These are phyloP conservation scores for Microdochium nivale DNA, from an alignment of 2,329 filamentous ascomycete species.

Conservation along the genomic window DNA sequence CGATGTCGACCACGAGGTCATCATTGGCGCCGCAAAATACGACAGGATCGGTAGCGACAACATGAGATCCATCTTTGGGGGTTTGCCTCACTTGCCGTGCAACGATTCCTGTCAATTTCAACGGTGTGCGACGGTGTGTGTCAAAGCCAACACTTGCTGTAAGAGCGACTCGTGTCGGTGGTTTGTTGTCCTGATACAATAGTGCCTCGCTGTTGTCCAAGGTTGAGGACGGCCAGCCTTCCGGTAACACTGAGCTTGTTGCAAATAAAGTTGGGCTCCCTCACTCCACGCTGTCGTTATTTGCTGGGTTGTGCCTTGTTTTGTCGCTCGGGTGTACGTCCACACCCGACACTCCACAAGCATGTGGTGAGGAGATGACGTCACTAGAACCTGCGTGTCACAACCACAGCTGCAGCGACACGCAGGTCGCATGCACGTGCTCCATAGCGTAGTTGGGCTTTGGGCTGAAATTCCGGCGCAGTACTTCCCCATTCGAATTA, in stretches of 20 bases:
- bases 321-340: neutral
- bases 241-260: neutral
- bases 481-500: too few species aligned
- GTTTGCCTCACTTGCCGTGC: neutral
- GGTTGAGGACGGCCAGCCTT: neutral
- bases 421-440: too few species aligned
- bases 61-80: constrained; percentile 49
- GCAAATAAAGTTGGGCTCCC: neutral
- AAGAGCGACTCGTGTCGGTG: too few species aligned
- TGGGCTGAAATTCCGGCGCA: too few species aligned
- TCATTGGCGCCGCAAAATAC: constrained; percentile 52
- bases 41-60: constrained; percentile 66
- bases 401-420: neutral
- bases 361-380: neutral
- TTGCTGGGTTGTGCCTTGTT: neutral
- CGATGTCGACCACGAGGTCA: constrained; percentile 66
- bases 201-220: neutral
- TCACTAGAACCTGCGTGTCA: neutral
- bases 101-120: neutral
- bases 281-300: neutral
- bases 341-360: neutral
- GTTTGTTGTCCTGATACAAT: too few species aligned
- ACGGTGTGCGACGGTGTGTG: too few species aligned
- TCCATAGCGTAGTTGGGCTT: too few species aligned
- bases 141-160: too few species aligned